Evolutionary conservation across 2,329 filamentous ascomycete genomes (phyloP), one percentile per base, ranked within the genome.

Genomic region (Elsinoe necatrix): DNA sequence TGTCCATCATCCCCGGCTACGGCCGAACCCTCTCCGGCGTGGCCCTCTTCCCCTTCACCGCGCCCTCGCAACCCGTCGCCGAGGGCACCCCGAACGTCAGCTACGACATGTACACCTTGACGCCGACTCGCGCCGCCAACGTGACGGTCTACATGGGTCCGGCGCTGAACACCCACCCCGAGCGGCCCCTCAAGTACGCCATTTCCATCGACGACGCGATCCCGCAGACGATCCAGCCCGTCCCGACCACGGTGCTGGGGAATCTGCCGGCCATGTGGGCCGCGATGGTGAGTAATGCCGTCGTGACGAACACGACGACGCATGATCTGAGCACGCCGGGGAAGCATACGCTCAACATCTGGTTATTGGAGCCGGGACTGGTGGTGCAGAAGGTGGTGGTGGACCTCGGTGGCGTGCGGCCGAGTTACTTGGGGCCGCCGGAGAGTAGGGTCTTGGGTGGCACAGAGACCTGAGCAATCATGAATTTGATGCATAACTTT

Each of bases 31-130:
- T 77, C 1, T 78, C 77, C 0, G 82, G 80, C 16, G 76, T 85
- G 2, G 79, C 79, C 0, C 70, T 85, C 4, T 74, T 75, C 63
- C 80, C 81, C 0, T 74, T 76, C 29, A 71, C 75, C 18, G 73
- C 77, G 0, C 72, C 75, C 39, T 78, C 79, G 14, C 74, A 81
- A 31, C 69, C 73, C 1, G 65, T 77, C 0, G 71, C 71, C 2
- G 21, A 9, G 18, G 72, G 73, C 9, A 78, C 73, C 0, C 81
- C 82, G 0, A 76, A 75, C 3, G 73, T 86, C 7, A 77, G 81
- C 61, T 87, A 85, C 65, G 73, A 79, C 54, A 63, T 86, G 58
- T 85, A 82, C 67, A 73, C 82, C 11, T 85, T 83, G 70, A 80
- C 77, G 42, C 74, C 75, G 57, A 66, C 67, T 18, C 66, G 74